Evolutionary conservation across 768 basidiomycete species (phyloP).

Genomic region (Macrolepiota albuminosa): DNA sequence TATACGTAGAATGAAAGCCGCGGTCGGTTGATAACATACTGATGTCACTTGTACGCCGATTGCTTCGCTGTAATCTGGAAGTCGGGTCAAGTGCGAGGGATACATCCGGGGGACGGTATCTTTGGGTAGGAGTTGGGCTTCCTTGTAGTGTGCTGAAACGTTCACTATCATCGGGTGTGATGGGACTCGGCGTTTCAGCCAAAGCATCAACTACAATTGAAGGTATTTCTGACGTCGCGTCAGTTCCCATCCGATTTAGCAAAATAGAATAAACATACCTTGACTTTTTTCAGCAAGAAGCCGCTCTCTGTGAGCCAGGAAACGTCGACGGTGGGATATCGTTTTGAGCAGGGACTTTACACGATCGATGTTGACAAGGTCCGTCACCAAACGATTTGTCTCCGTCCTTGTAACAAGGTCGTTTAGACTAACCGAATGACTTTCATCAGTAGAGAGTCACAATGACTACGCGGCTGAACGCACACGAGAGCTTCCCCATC

Average conservation of each 20-base stretch:
- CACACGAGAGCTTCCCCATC: constrained; percentile 87
- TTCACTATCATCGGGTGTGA: constrained; percentile 25
- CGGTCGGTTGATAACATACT: constrained; percentile 56
- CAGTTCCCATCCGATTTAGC: constrained; percentile 1
- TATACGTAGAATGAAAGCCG: constrained; percentile 41
- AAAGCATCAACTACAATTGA: constrained; percentile 64
- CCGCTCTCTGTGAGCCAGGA: constrained; percentile 47
- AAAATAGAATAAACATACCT: constrained; percentile 26
- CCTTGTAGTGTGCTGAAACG: constrained; percentile 21
- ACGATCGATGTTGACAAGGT: constrained; percentile 80
- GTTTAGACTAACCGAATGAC: constrained; percentile 50
- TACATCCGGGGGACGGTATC: constrained; percentile 38
- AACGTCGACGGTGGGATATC: constrained; percentile 67
- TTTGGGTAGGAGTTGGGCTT: constrained; percentile 34
- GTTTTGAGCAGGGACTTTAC: constrained; percentile 77
- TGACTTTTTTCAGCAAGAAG: constrained; percentile 31
- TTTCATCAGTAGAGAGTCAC: not conserved
- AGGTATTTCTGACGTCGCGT: constrained; percentile 49
- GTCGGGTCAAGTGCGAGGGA: constrained; percentile 41
- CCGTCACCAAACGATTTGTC: constrained; percentile 74
- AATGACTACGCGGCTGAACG: constrained; percentile 24
- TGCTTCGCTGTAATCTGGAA: constrained; percentile 50
- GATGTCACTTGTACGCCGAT: constrained; percentile 50
- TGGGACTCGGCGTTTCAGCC: constrained; percentile 44
- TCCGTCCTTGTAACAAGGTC: constrained; percentile 75